Percentiles rank a stretch among this genome's conserved stretches.
Conservation (phyloP, 129 eudicot genomes). For the Scalesia atractyloides region DNA sequence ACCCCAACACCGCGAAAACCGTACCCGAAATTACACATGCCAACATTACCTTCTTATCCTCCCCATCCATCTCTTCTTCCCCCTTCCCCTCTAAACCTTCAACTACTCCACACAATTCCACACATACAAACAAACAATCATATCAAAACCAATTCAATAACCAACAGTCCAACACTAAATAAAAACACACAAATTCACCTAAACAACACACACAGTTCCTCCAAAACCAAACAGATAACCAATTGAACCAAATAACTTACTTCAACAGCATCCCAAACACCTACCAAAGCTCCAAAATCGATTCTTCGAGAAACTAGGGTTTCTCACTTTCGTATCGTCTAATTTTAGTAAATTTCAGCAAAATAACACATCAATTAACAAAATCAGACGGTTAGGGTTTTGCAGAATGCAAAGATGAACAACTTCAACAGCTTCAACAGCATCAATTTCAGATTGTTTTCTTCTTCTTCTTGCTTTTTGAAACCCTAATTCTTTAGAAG, state of each 20-base stretch:
- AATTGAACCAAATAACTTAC: constrained; percentile 31
- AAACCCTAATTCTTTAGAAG: constrained; percentile 26
- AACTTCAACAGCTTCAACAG: constrained; percentile 21
- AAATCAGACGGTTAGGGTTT: constrained; percentile 35
- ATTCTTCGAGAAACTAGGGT: constrained; percentile 41
- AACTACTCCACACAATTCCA: constrained; percentile 36
- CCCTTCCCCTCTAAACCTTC: constrained; percentile 38
- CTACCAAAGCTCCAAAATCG: constrained; percentile 29
- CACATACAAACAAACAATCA: background rate
- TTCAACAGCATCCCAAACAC: constrained; percentile 32
- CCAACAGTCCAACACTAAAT: background rate
- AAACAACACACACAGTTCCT: background rate
- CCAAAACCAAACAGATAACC: background rate
- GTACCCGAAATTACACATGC: constrained; percentile 77
- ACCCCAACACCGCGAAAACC: constrained; percentile 73
- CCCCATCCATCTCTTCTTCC: constrained; percentile 59
- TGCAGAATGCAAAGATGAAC: constrained; percentile 25
- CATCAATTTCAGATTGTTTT: background rate
- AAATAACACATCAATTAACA: constrained; percentile 9
- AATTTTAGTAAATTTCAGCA: background rate
- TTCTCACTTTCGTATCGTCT: constrained; percentile 22
- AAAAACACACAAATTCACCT: constrained; percentile 10
- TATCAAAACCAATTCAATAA: background rate
- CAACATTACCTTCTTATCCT: constrained; percentile 57
- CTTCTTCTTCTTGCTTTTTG: constrained; percentile 2